These are phyloP conservation scores for Lodderomyces jiufengensis DNA, from an alignment of 1,139 yeast genomes.

Conservation along the genomic window DNA sequence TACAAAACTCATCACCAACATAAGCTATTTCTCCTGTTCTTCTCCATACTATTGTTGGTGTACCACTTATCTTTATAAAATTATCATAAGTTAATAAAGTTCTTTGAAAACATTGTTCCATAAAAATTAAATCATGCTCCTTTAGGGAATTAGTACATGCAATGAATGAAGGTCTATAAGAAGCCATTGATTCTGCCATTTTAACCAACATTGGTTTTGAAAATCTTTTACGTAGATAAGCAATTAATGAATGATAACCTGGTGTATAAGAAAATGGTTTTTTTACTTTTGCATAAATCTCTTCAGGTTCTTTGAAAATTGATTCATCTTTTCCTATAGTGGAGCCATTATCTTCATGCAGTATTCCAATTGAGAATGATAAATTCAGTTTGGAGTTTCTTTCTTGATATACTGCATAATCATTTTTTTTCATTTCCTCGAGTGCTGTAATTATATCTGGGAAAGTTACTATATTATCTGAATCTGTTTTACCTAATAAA, in stretches of 20 bases:
- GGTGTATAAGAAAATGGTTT: conserved; percentile 86
- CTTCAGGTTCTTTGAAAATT: conserved; percentile 64
- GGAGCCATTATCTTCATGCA: conserved; percentile 28
- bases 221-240: conserved; percentile 70
- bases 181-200: conserved; percentile 87
- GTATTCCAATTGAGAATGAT: conserved; percentile 53
- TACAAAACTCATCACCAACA: conserved; percentile 87
- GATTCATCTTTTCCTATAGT: conserved; percentile 12
- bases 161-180: conserved; percentile 85
- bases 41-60: conserved; percentile 95
- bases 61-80: conserved; percentile 79
- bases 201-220: conserved; percentile 66
- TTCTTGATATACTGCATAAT: conserved; percentile 41
- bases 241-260: conserved; percentile 80
- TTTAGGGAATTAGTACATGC: conserved; percentile 87
- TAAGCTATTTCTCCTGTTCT: conserved; percentile 94
- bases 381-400: conserved; percentile 42
- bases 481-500: conserved; percentile 47
- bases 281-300: conserved; percentile 70
- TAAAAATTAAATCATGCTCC: conserved; percentile 86
- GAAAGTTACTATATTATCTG: conserved; percentile 30
- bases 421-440: conserved; percentile 36
- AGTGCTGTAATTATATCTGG: conserved; percentile 57
- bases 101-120: conserved; percentile 95
- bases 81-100: conserved; percentile 85